A percentile compares a stretch with the other conserved stretches of the same genome.
These are phyloP conservation scores for Vaccinium myrtillus DNA, from an alignment of 148 eudicot genomes.

Conservation along the genomic window DNA sequence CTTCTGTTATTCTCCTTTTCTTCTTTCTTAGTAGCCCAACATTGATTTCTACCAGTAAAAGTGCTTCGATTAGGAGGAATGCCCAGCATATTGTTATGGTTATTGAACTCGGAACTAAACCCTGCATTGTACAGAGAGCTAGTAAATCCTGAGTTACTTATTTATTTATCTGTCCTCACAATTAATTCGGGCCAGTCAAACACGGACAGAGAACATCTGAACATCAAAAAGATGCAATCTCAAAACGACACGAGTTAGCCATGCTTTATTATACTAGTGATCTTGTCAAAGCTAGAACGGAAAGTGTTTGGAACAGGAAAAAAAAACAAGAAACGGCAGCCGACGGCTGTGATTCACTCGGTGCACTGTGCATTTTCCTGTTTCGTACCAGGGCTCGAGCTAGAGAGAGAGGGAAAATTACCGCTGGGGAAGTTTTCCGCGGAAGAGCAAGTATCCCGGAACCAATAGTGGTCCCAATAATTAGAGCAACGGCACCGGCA, in stretches of 20 bases:
- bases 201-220: too few relatives aligned
- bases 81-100: conserved; percentile 56
- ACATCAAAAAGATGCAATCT: too few relatives aligned
- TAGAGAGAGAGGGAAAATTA: conserved; percentile 16
- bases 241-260: too few relatives aligned
- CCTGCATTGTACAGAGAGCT: conserved; percentile 26
- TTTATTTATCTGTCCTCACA: too few relatives aligned
- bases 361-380: too few relatives aligned
- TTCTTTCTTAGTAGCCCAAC: conserved; percentile 40
- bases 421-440: conserved; percentile 48
- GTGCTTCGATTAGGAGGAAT: conserved; percentile 51
- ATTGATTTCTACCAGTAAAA: conserved; percentile 53
- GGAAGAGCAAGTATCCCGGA: conserved; percentile 58
- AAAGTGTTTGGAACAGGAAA: too few relatives aligned
- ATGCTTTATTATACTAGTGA: too few relatives aligned
- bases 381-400: background rate
- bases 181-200: too few relatives aligned
- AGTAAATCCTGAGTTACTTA: background rate
- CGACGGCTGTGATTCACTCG: too few relatives aligned
- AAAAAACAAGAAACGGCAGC: too few relatives aligned
- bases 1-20: conserved; percentile 15
- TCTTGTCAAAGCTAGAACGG: too few relatives aligned
- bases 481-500: conserved; percentile 50
- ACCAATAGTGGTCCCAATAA: conserved; percentile 51
- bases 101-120: conserved; percentile 55